A percentile compares a stretch with the other conserved stretches of the same genome.
Evolutionary conservation across 2,329 filamentous ascomycete genomes (phyloP).

Genomic region (Periglandula ipomoeae): DNA sequence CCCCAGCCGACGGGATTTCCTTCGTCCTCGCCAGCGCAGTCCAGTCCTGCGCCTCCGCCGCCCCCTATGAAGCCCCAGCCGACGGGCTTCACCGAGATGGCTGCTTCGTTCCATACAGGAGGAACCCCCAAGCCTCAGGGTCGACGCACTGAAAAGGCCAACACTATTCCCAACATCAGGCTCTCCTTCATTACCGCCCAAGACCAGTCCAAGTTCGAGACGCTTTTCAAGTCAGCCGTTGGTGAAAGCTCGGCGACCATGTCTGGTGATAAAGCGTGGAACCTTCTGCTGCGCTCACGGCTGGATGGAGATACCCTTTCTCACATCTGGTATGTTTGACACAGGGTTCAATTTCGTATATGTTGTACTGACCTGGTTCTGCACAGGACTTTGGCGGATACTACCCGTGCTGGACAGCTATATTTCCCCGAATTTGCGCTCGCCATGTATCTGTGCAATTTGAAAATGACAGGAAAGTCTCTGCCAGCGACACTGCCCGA

Average conservation of each 20-base stretch:
- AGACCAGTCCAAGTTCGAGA: constrained; percentile 96
- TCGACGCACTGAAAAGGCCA: constrained; percentile 41
- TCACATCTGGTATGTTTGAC: constrained; percentile 67
- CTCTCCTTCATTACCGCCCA: constrained; percentile 92
- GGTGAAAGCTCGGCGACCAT: constrained; percentile 76
- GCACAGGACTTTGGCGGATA: constrained; percentile 78
- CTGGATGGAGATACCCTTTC: constrained; percentile 80
- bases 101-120: constrained; percentile 53
- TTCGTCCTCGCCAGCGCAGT: constrained; percentile 39
- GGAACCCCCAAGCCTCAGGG: constrained; percentile 35
- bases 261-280: constrained; percentile 85
- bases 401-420: constrained; percentile 89
- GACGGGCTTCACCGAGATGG: constrained; percentile 58
- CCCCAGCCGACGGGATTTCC: constrained; percentile 32
- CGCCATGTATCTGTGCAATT: constrained; percentile 96
- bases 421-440: constrained; percentile 97
- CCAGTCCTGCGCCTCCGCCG: constrained; percentile 39
- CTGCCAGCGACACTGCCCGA: constrained; percentile 71
- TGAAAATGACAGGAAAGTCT: constrained; percentile 80
- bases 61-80: constrained; percentile 56
- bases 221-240: constrained; percentile 90
- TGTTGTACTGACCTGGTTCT: constrained; percentile 5
- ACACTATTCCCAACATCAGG: constrained; percentile 86
- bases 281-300: constrained; percentile 80
- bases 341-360: neutral